Evolutionary conservation across 176 grass and related monocot species (phyloP), one percentile per base, ranked within the genome.

Genomic region (Avena atlantica): DNA sequence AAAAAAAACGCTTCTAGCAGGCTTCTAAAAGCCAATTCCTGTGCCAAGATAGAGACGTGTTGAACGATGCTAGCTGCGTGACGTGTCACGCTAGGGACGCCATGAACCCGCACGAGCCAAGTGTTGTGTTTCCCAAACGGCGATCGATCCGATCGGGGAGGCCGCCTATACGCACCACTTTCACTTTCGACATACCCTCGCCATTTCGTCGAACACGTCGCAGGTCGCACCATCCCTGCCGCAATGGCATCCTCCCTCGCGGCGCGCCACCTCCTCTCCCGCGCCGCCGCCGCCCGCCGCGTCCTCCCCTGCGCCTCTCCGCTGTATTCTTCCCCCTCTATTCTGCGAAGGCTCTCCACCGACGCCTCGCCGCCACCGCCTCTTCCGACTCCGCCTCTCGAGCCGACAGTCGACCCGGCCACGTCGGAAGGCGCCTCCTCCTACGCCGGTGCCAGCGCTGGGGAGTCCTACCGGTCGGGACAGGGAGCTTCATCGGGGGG

Each of bases 201-300:
- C 78, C 87, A 58, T 81, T 89, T 29, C 78, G 65, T 90, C 86
- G 51, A 78, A 76, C 90, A 85, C 60, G 75, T 56, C 24, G 52
- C 69, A 29, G 44, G 42, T 29, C 61, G 51, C 36, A 20, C 16
- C 15, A 23, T 8, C 59, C 11, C 71, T 47, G 25, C 10, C 5
- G 68, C 67, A 25, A 94, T 94, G 93, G 90, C 93, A 58, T 79
- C 89, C 83, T 93, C 81, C 74, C 82, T 93, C 84, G 83, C 71
- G 27, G 67, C 85, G 14, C 89, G 74, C 87, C 89, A 87, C 87
- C 70, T 93, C 70, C 89, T 96, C 79, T 86, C 67, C 80, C 79
- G 86, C 11, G 48, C 80, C 49, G 17, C 80, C 60, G 70, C 81
- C 13, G 36, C 37, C 9, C 81, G 71, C 16, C 89, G n/a, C 66